Percentiles rank a stretch among this genome's conserved stretches.
Conservation (phyloP, 768 basidiomycete species). For the Paxillus involutus region DNA sequence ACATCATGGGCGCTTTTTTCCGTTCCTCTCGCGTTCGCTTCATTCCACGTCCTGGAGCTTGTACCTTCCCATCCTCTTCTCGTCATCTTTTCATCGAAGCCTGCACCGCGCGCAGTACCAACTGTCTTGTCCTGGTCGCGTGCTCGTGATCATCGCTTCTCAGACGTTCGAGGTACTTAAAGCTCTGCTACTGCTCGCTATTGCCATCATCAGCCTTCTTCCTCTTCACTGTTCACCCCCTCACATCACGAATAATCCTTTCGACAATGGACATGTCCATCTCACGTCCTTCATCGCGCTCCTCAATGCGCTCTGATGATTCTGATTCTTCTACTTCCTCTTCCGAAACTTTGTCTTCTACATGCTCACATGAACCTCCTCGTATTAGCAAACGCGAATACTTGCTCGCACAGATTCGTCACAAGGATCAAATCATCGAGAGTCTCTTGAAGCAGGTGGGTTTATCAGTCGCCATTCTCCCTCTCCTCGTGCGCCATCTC, state of each 20-base stretch:
- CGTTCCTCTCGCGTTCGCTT: not conserved
- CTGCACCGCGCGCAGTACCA: conserved; percentile 13
- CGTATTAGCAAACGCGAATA: conserved; percentile 78
- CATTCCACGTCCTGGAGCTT: not conserved
- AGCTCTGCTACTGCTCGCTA: not conserved
- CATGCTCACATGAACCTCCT: conserved; percentile 27
- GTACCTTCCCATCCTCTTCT: not conserved
- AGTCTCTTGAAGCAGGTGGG: conserved; percentile 78
- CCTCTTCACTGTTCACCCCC: not conserved
- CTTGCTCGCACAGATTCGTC: conserved; percentile 79
- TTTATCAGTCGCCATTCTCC: not conserved
- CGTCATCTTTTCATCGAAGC: conserved; percentile 10
- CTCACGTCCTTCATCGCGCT: conserved; percentile 17
- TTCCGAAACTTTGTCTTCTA: conserved; percentile 39
- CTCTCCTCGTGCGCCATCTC: not conserved
- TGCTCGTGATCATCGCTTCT: not conserved
- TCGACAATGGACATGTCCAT: conserved; percentile 4
- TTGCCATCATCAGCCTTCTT: not conserved
- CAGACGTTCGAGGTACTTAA: conserved; percentile 21
- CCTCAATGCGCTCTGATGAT: conserved; percentile 18
- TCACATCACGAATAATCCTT: not conserved
- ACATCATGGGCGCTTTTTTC: not conserved
- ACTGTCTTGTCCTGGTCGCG: conserved; percentile 4
- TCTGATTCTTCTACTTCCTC: conserved; percentile 31
- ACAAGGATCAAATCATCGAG: conserved; percentile 87